A percentile compares a stretch with the other conserved stretches of the same genome.
Evolutionary conservation across 2,329 filamentous ascomycete genomes (phyloP).

Genomic region (Chaetomiaceae sp.): DNA sequence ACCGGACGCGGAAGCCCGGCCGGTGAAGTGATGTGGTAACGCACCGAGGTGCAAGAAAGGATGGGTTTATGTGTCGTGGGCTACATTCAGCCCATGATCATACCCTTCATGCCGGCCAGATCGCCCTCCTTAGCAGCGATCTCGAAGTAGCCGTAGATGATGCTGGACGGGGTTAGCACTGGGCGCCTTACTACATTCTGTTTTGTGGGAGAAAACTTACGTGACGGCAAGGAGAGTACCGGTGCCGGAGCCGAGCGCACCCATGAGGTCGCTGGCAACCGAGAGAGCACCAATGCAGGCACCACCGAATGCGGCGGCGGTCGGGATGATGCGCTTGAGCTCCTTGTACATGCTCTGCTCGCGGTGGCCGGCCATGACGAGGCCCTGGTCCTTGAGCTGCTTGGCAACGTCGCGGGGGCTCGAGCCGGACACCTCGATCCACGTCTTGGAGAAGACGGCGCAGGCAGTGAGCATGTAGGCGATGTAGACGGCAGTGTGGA

Average conservation of each 20-base stretch:
- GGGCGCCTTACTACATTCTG: not conserved
- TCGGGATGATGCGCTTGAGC: constrained; percentile 98
- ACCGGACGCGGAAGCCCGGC: constrained; percentile 11
- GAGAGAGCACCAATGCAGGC: constrained; percentile 98
- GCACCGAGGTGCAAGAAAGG: constrained; percentile 1
- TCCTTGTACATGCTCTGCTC: constrained; percentile 99
- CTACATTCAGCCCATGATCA: constrained; percentile 59
- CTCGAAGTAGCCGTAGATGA: constrained; percentile 99
- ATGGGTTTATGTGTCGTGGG: not conserved
- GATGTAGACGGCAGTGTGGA: constrained; percentile 94
- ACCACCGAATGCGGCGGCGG: constrained; percentile 95
- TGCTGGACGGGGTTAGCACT: constrained; percentile 51
- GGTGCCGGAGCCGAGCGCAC: constrained; percentile 91
- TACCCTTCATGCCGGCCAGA: constrained; percentile 73
- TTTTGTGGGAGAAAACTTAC: constrained; percentile 50
- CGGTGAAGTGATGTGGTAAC: not conserved
- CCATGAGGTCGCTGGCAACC: constrained; percentile 90
- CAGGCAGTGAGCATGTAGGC: constrained; percentile 97
- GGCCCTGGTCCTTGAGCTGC: constrained; percentile 98
- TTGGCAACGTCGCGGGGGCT: constrained; percentile 97
- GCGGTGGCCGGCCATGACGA: constrained; percentile 98
- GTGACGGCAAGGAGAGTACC: constrained; percentile 98
- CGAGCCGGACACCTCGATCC: constrained; percentile 98
- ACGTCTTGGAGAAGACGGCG: constrained; percentile 96
- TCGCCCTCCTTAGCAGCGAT: constrained; percentile 99